Evolutionary conservation across 2,329 filamentous ascomycete genomes (phyloP).

Genomic region (Aquanectria penicillioides): DNA sequence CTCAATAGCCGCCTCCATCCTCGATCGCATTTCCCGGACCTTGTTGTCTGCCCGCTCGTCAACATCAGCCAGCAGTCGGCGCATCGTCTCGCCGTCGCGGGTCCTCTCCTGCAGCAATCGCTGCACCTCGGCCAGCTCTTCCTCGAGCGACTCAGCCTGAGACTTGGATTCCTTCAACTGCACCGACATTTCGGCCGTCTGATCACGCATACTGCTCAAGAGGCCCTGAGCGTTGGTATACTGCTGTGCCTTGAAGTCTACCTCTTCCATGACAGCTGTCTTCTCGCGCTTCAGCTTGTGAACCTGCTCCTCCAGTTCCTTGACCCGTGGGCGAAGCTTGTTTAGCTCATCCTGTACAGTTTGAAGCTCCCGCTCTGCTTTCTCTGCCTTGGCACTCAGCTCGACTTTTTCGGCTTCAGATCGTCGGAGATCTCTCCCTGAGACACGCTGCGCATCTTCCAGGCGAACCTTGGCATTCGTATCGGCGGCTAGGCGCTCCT

Average conservation of each 20-base stretch:
- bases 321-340: conserved; percentile 69
- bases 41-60: conserved; percentile 84
- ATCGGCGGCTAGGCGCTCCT: conserved; percentile 82
- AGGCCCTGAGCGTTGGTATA: conserved; percentile 86
- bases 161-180: conserved; percentile 91
- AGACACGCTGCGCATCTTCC: conserved; percentile 80
- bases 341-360: conserved; percentile 77
- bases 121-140: conserved; percentile 90
- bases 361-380: conserved; percentile 74
- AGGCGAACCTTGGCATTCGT: conserved; percentile 75
- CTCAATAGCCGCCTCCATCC: conserved; percentile 90
- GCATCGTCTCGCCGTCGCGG: conserved; percentile 94
- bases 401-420: conserved; percentile 84
- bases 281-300: conserved; percentile 75
- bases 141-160: conserved; percentile 86
- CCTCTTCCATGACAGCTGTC: conserved; percentile 77
- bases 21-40: conserved; percentile 87
- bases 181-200: conserved; percentile 85
- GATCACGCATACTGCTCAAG: conserved; percentile 92
- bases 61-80: conserved; percentile 85
- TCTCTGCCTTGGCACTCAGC: conserved; percentile 77
- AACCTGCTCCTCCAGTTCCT: conserved; percentile 78
- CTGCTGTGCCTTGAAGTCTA: conserved; percentile 85
- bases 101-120: conserved; percentile 87
- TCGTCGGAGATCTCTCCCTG: conserved; percentile 80